Base-by-base conservation (phyloP, 2,329 filamentous ascomycete genomes). In the Trichoderma atroviride region DNA sequence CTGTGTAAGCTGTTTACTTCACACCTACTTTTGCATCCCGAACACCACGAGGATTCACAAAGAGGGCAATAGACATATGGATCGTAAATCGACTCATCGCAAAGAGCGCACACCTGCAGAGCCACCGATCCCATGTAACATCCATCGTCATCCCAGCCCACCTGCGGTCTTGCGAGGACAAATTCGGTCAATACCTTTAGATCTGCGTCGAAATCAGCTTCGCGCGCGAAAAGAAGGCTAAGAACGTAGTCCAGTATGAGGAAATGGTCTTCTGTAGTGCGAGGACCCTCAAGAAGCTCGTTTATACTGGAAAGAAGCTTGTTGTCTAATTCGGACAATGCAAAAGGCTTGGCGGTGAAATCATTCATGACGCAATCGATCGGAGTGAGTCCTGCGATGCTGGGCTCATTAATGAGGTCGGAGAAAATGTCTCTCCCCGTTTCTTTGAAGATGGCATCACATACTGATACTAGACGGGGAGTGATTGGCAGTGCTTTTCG, bases 381-480 rank as follows among this genome's bases (percentile, higher is more conserved):
- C 1, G 70, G 69, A 9, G 72, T 68, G 3, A 65, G 33, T 0
- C 70, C 63, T 3, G 31, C 47, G 4, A 68, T 19, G 22, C 61
- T 66, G 10, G 58, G 47, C 9, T 68, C 55, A 5, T 27, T 24
- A 35, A 74, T 66, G 40, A 76, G 68, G 5, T 50, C 58, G 11
- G 67, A 50, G 31, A 74, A 73, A n/a, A 70, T 14, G 37, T 75
- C 72, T 11, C 53, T 33, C 4, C 73, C 74, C 5, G 73, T 73
- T 24, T 72, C 59, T 2, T n/a, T 47, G 11, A 27, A 22, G 11
- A 74, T 35, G 40, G 56, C 53, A 16, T 74, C 70, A 24, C 71
- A 73, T 13, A 64, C 61, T 29, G 55, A 66, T n/a, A 71, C 35
- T 1, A 75, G 27, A 35, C 47, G 69, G 2, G 61, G 57, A 5